These are phyloP conservation scores for Cyclotella atomus DNA, from an alignment of 108 stramenopile species.

Conservation along the genomic window DNA sequence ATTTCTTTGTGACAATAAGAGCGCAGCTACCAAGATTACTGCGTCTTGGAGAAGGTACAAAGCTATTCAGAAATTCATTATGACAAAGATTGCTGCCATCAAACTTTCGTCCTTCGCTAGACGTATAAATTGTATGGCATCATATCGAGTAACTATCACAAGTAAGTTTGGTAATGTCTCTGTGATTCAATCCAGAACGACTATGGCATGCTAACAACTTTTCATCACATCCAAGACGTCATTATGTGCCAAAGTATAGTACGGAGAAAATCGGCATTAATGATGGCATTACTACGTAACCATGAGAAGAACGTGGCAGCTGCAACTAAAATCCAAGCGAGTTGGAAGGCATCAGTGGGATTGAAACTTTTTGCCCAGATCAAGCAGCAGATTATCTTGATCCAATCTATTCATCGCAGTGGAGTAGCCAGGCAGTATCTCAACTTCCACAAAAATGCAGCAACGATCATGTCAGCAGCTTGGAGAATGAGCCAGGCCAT, in stretches of 20 bases:
- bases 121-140: neutral
- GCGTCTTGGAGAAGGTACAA: neutral
- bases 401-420: neutral
- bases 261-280: neutral
- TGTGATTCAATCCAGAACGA: neutral
- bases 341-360: neutral
- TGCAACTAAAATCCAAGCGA: neutral
- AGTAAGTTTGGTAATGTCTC: neutral
- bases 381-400: neutral
- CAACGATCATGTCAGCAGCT: neutral
- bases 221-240: neutral
- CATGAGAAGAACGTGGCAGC: neutral
- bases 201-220: neutral
- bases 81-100: neutral
- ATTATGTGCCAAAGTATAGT: neutral
- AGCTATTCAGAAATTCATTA: neutral
- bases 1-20: neutral
- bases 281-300: neutral
- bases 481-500: neutral
- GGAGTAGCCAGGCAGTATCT: neutral
- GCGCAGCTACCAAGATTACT: neutral
- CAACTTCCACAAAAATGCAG: neutral
- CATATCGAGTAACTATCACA: neutral
- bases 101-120: neutral
- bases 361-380: neutral